These are phyloP conservation scores for Phytophthora fragariae DNA, from an alignment of 352 stramenopile genomes.

Conservation along the genomic window DNA sequence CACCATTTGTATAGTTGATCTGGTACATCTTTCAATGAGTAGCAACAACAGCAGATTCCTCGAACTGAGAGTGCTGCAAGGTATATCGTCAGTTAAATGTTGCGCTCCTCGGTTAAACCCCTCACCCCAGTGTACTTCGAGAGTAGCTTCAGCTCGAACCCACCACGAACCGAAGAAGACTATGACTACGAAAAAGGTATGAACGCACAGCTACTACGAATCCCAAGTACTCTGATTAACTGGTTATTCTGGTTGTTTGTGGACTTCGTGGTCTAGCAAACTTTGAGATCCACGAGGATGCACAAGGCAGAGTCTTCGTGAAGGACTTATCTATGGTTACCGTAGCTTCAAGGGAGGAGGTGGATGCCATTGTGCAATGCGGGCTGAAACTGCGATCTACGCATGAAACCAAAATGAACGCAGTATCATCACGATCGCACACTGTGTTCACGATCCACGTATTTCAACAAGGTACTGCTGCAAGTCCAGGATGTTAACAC, in stretches of 20 bases:
- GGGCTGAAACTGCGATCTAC: conserved; percentile 91
- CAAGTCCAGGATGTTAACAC: background rate
- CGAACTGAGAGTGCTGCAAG: conserved; percentile 71
- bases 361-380: conserved; percentile 84
- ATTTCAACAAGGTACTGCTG: conserved; percentile 75
- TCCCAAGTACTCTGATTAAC: background rate
- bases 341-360: conserved; percentile 88
- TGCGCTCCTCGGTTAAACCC: background rate
- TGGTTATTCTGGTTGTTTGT: conserved; percentile 1
- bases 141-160: conserved; percentile 70
- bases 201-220: background rate
- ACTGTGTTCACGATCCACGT: conserved; percentile 90
- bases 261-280: conserved; percentile 50
- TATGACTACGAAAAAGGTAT: conserved; percentile 87
- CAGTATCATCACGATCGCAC: conserved; percentile 88
- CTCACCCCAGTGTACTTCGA: background rate
- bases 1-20: background rate
- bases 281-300: conserved; percentile 94
- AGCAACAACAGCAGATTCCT: conserved; percentile 66
- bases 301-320: conserved; percentile 93
- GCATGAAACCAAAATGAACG: conserved; percentile 94
- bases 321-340: conserved; percentile 93
- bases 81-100: conserved; percentile 24
- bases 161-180: conserved; percentile 62
- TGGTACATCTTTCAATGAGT: background rate